Conservation (phyloP, 768 basidiomycete genomes). For the Cystobasidiopsis lactophilus region DNA sequence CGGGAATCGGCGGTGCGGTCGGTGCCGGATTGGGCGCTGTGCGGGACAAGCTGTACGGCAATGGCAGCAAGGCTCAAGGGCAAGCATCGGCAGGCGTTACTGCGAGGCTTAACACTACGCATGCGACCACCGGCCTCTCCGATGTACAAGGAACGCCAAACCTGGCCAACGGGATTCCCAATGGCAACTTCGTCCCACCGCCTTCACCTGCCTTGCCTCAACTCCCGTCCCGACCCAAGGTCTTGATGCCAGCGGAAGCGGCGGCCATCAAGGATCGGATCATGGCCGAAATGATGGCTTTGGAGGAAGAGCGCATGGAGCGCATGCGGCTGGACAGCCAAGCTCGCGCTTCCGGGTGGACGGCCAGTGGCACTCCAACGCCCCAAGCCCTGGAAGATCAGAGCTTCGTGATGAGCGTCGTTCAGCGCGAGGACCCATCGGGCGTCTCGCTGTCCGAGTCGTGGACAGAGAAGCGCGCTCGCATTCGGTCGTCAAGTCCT, state of each 20-base stretch:
- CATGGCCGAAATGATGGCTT: slow-evolving; percentile 92
- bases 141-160: slow-evolving; percentile 12
- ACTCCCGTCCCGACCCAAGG: slow-evolving; percentile 8
- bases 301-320: slow-evolving; percentile 91
- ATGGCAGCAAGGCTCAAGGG: slow-evolving; percentile 8
- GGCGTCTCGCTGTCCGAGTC: slow-evolving; percentile 89
- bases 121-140: slow-evolving; percentile 14
- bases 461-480: slow-evolving; percentile 82
- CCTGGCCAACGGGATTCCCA: slow-evolving; percentile 1
- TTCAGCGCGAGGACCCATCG: slow-evolving; percentile 87
- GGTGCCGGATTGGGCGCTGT: slow-evolving; percentile 21
- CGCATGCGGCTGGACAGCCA: slow-evolving; percentile 25
- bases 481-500: slow-evolving; percentile 78
- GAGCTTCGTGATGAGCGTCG: slow-evolving; percentile 69
- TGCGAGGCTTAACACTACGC: slow-evolving; percentile 12
- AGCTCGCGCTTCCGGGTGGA: slow-evolving; percentile 5
- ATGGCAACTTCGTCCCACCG: slow-evolving; percentile 10
- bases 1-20: slow-evolving; percentile 16
- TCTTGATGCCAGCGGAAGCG: slow-evolving; percentile 57
- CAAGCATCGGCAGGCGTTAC: slow-evolving; percentile 10
- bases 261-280: slow-evolving; percentile 78
- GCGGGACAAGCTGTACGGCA: slow-evolving; percentile 31
- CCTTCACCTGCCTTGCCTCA: background rate
- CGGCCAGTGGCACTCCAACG: background rate
- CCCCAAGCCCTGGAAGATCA: slow-evolving; percentile 46